Percentiles rank a stretch among this genome's conserved stretches.
Conservation (phyloP, 1,139 yeast genomes). For the Citeromyces hawaiiensis region DNA sequence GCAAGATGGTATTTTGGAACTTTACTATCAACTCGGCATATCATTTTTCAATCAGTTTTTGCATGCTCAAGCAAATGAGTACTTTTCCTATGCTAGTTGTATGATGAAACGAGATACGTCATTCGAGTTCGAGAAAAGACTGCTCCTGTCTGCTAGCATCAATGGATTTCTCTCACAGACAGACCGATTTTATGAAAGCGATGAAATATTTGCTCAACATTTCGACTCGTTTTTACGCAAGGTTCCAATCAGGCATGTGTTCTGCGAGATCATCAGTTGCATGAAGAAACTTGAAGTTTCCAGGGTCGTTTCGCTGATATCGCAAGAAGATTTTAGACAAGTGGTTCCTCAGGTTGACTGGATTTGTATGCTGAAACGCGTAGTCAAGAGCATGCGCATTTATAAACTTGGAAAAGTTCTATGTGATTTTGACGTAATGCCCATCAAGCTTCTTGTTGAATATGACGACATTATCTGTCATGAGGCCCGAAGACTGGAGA, state of each 20-base stretch:
- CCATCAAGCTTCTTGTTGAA: not conserved
- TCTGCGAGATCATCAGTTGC: not conserved
- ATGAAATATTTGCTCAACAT: not conserved
- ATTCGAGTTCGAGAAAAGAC: constrained; percentile 5
- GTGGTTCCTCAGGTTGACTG: not conserved
- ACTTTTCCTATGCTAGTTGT: not conserved
- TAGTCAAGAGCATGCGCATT: not conserved
- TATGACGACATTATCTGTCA: not conserved
- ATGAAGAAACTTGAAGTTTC: not conserved
- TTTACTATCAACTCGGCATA: not conserved
- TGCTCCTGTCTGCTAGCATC: constrained; percentile 1
- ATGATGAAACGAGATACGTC: constrained; percentile 1
- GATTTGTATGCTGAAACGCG: not conserved
- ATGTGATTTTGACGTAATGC: not conserved
- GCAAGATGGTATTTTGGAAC: not conserved
- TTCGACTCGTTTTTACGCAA: not conserved
- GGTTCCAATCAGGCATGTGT: not conserved
- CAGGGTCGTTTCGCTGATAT: not conserved
- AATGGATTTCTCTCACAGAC: constrained; percentile 4
- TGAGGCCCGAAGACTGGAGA: not conserved
- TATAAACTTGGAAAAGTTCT: not conserved
- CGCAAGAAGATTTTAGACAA: not conserved
- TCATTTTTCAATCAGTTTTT: not conserved
- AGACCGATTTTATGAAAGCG: constrained; percentile 2
- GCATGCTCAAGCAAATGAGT: not conserved